A percentile compares a stretch with the other conserved stretches of the same genome.
Conservation (phyloP, 2,329 filamentous ascomycete species). For the Trichoderma gracile region DNA sequence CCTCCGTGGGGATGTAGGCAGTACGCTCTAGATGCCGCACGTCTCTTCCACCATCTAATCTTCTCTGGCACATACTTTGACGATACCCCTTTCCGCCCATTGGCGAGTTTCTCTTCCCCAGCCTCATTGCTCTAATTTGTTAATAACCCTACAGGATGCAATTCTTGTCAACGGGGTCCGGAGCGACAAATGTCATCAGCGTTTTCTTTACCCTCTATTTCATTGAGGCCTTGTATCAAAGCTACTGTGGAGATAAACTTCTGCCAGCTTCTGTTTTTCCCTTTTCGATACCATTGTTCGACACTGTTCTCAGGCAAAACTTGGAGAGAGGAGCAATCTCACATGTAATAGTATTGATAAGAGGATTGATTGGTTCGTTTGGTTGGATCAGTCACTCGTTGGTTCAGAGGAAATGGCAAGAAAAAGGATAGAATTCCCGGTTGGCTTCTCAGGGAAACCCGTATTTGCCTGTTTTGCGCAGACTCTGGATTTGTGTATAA, state of each 20-base stretch:
- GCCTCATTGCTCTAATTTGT: constrained; percentile 16
- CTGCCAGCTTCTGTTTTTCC: neutral
- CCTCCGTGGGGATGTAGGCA: constrained; percentile 29
- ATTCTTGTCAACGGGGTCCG: constrained; percentile 14
- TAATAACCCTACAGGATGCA: constrained; percentile 9
- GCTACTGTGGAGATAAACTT: neutral
- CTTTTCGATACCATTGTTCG: constrained; percentile 18
- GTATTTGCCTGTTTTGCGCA: constrained; percentile 10
- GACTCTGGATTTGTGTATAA: constrained; percentile 20
- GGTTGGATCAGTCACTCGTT: constrained; percentile 23
- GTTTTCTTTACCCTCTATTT: neutral
- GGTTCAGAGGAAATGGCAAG: constrained; percentile 23
- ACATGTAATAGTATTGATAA: constrained; percentile 17
- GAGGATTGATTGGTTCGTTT: neutral
- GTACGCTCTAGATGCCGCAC: constrained; percentile 13
- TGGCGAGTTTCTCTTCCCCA: constrained; percentile 15
- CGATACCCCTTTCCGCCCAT: constrained; percentile 15
- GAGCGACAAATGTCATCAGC: constrained; percentile 20
- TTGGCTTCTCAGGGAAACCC: constrained; percentile 16
- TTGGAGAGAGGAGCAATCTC: constrained; percentile 5
- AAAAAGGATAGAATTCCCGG: constrained; percentile 15
- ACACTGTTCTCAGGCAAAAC: neutral
- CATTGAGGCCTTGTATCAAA: neutral
- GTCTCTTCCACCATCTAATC: neutral
- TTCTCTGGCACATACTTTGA: constrained; percentile 17